phyloP scores from a whole-genome alignment of 2,329 filamentous ascomycete species.

The Monosporascus sp. region DNA sequence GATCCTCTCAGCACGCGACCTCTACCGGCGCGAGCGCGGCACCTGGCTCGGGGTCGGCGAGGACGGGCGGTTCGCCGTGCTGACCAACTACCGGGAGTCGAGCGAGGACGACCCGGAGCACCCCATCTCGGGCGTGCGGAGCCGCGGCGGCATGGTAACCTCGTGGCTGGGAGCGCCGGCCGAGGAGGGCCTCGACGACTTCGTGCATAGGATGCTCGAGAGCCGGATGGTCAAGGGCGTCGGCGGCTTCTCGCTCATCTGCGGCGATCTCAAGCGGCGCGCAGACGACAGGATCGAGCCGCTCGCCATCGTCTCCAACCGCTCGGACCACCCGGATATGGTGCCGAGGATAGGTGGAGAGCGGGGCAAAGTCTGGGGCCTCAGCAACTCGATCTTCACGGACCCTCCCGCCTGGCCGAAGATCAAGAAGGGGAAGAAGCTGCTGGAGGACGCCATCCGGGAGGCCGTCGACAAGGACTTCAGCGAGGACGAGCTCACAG shows the following conservation, averaged over 20 bases:
- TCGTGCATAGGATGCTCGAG: conserved; percentile 47
- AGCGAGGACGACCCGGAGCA: conserved; percentile 42
- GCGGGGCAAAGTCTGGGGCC: conserved; percentile 47
- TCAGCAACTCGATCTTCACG: conserved; percentile 58
- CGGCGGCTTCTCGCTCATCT: conserved; percentile 63
- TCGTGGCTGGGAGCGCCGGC: conserved; percentile 51
- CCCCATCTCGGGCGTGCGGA: conserved; percentile 48
- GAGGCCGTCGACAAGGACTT: conserved; percentile 31
- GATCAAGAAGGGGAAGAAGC: conserved; percentile 44
- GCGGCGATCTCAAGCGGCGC: conserved; percentile 47
- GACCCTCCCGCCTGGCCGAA: conserved; percentile 56
- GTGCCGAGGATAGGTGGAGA: conserved; percentile 54
- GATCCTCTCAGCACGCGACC: conserved; percentile 56
- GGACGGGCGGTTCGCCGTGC: conserved; percentile 53
- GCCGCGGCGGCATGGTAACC: conserved; percentile 59
- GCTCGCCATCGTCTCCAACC: conserved; percentile 58
- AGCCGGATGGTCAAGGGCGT: conserved; percentile 52
- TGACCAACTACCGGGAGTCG: conserved; percentile 62
- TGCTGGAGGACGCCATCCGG: conserved; percentile 38
- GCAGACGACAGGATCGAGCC: conserved; percentile 34
- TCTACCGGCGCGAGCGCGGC: conserved; percentile 55
- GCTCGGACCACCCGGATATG: conserved; percentile 44
- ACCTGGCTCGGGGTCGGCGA: conserved; percentile 62
- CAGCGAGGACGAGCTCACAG: conserved; percentile 43
- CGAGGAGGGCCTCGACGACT: conserved; percentile 42